These are phyloP conservation scores for Dunaliella sp. DNA, from an alignment of 139 green algal genomes.

Conservation along the genomic window DNA sequence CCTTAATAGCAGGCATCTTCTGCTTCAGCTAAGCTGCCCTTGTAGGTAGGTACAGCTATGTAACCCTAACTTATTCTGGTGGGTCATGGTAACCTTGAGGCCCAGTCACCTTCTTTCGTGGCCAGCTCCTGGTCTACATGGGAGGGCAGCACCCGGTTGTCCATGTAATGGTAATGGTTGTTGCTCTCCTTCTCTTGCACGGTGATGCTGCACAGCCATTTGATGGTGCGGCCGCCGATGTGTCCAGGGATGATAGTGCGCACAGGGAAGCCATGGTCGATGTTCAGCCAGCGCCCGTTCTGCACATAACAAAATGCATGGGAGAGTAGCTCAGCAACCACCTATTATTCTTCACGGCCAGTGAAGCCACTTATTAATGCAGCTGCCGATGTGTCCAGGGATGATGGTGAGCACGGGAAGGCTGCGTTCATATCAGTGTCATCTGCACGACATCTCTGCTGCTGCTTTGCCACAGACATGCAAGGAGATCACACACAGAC, in stretches of 20 bases:
- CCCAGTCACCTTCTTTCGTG: slow-evolving; percentile 70
- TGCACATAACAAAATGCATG: slow-evolving; percentile 41
- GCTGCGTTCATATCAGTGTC: too few species aligned
- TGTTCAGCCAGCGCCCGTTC: slow-evolving; percentile 60
- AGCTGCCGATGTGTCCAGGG: slow-evolving; percentile 83
- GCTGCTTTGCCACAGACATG: too few species aligned
- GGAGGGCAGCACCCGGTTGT: slow-evolving; percentile 95
- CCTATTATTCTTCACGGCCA: too few species aligned
- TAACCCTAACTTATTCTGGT: too few species aligned
- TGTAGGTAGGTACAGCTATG: too few species aligned
- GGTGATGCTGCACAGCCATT: slow-evolving; percentile 86
- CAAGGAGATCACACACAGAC: too few species aligned
- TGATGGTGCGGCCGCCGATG: slow-evolving; percentile 88
- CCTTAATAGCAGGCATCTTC: too few species aligned
- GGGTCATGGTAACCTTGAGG: too few species aligned
- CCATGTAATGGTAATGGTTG: slow-evolving; percentile 97
- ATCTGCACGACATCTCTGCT: too few species aligned
- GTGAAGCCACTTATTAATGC: slow-evolving; percentile 93
- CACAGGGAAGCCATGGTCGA: slow-evolving; percentile 56
- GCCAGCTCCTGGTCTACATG: slow-evolving; percentile 89
- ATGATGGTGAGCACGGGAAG: slow-evolving; percentile 76
- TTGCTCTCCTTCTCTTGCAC: slow-evolving; percentile 63
- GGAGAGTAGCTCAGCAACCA: too few species aligned
- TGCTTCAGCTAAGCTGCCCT: too few species aligned
- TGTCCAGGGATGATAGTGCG: slow-evolving; percentile 84